A percentile compares a stretch with the other conserved stretches of the same genome.
phyloP scores from a whole-genome alignment of 2,329 filamentous ascomycete genomes.

The Ascochyta viciae-villosae region DNA sequence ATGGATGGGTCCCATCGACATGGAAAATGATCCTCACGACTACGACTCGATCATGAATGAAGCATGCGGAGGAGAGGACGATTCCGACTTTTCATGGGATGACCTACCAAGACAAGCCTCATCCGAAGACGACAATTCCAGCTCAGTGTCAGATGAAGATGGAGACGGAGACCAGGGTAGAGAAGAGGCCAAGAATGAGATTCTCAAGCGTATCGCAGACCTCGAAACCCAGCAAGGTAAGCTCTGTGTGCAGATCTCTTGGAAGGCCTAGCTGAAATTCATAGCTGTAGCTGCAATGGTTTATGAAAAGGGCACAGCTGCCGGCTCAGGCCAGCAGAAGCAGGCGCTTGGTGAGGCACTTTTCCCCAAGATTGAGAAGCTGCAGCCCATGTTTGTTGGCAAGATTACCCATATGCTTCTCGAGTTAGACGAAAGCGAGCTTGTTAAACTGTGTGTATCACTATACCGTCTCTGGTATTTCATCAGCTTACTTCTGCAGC shows the following conservation, averaged over 20 bases:
- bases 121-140: neutral
- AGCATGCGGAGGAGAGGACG: slow-evolving; percentile 7
- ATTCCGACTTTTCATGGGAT: slow-evolving; percentile 15
- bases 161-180: neutral
- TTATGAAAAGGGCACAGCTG: neutral
- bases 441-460: slow-evolving; percentile 87
- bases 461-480: neutral
- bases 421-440: slow-evolving; percentile 97
- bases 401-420: slow-evolving; percentile 99
- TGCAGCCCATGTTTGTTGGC: slow-evolving; percentile 94
- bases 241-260: neutral
- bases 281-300: neutral
- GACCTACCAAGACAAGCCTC: slow-evolving; percentile 1
- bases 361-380: slow-evolving; percentile 95
- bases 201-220: neutral
- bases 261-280: neutral
- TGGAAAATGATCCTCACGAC: slow-evolving; percentile 1
- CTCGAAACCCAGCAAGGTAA: neutral
- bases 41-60: slow-evolving; percentile 9
- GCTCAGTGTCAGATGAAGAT: neutral
- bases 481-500: slow-evolving; percentile 58
- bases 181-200: neutral
- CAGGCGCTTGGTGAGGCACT: slow-evolving; percentile 97
- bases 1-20: slow-evolving; percentile 16
- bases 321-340: slow-evolving; percentile 80